phyloP scores from a whole-genome alignment of 352 stramenopile species.

The Phytophthora cactorum region DNA sequence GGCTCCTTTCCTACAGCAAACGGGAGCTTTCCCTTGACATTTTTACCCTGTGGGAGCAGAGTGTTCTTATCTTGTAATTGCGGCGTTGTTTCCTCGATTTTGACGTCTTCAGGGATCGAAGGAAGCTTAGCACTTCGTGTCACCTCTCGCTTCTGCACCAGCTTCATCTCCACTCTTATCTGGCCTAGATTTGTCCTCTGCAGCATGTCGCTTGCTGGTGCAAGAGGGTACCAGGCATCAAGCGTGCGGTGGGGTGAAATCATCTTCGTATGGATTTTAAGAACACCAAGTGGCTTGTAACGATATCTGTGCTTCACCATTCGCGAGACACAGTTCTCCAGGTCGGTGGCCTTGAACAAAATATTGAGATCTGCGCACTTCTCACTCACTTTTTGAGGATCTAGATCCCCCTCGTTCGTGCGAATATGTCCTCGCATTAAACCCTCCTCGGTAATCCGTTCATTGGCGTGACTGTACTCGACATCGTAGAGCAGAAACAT shows the following conservation, averaged over 20 bases:
- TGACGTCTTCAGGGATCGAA: conserved; percentile 39
- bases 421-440: conserved; percentile 67
- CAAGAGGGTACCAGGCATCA: conserved; percentile 71
- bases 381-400: conserved; percentile 59
- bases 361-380: conserved; percentile 70
- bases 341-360: conserved; percentile 60
- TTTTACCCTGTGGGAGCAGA: conserved; percentile 6
- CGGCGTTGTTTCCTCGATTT: conserved; percentile 27
- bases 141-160: conserved; percentile 39
- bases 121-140: conserved; percentile 48
- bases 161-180: conserved; percentile 58
- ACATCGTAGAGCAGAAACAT: conserved; percentile 77
- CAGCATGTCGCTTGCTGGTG: conserved; percentile 70
- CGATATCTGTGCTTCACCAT: conserved; percentile 53
- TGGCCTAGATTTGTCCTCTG: conserved; percentile 66
- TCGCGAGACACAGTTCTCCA: conserved; percentile 71
- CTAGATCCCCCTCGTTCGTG: conserved; percentile 61
- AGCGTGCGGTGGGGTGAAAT: conserved; percentile 65
- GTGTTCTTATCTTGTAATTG: conserved; percentile 3
- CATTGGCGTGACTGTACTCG: conserved; percentile 64
- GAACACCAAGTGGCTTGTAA: conserved; percentile 57
- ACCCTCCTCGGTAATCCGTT: conserved; percentile 67
- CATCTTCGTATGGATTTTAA: conserved; percentile 72
- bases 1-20: conserved; percentile 40
- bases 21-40: conserved; percentile 12